Conservation (phyloP, 768 basidiomycete genomes). For the Boletus rufocinnamomeus region DNA sequence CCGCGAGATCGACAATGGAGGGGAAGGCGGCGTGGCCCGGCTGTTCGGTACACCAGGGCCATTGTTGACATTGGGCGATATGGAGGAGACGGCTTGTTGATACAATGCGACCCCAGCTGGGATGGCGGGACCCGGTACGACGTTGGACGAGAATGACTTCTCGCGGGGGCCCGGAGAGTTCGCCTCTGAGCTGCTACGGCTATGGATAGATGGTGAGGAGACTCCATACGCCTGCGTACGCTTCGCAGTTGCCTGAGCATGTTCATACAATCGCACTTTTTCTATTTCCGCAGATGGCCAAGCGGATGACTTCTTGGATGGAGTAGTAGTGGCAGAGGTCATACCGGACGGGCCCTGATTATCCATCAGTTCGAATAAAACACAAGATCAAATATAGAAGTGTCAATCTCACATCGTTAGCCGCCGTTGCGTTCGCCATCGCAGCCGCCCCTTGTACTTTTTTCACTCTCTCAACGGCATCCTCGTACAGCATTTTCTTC, state of each 20-base stretch:
- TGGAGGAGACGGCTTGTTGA: slow-evolving; percentile 46
- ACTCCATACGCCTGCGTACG: slow-evolving; percentile 51
- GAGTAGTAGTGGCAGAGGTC: slow-evolving; percentile 1
- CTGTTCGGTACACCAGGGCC: slow-evolving; percentile 20
- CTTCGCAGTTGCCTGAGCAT: slow-evolving; percentile 67
- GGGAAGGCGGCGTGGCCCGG: slow-evolving; percentile 34
- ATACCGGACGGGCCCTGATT: slow-evolving; percentile 9
- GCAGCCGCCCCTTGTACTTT: slow-evolving; percentile 38
- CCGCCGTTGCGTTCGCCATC: slow-evolving; percentile 28
- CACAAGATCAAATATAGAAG: slow-evolving; percentile 1
- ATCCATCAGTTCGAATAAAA: slow-evolving; percentile 5
- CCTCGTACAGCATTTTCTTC: slow-evolving; percentile 42
- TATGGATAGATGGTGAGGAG: slow-evolving; percentile 27
- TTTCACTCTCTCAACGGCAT: slow-evolving; percentile 42
- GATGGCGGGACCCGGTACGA: slow-evolving; percentile 22
- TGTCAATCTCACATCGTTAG: slow-evolving; percentile 27
- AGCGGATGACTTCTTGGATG: slow-evolving; percentile 21
- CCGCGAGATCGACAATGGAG: slow-evolving; percentile 26
- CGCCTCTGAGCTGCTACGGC: slow-evolving; percentile 32
- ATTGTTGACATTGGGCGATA: slow-evolving; percentile 27
- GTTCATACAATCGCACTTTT: slow-evolving; percentile 67
- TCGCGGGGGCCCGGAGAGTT: slow-evolving; percentile 22
- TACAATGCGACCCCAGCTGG: slow-evolving; percentile 49
- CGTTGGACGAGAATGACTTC: slow-evolving; percentile 15
- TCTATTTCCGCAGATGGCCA: slow-evolving; percentile 80